These are phyloP conservation scores for Melampsora occidentalis DNA, from an alignment of 1,284 basidiomycete species.

Conservation along the genomic window DNA sequence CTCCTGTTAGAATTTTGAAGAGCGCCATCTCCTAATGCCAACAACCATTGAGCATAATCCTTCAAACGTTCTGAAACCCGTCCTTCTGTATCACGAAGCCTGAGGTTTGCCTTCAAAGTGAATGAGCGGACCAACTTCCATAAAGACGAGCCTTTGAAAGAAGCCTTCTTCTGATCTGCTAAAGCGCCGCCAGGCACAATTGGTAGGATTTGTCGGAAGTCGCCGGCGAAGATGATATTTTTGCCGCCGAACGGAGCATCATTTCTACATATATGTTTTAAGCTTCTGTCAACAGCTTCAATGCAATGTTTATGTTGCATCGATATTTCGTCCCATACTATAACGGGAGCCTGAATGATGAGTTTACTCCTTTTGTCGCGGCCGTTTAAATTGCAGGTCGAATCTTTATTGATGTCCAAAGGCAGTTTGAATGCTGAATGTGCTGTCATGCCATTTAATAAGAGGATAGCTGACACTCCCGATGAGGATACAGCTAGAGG, in stretches of 20 bases:
- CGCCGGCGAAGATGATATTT: background rate
- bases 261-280: background rate
- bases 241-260: background rate
- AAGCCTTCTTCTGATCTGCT: background rate
- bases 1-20: background rate
- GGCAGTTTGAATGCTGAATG: constrained; percentile 8
- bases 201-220: constrained; percentile 10
- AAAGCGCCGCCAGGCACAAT: background rate
- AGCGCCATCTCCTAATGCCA: background rate
- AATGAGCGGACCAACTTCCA: background rate
- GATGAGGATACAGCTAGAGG: background rate
- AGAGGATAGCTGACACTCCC: background rate
- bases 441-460: background rate
- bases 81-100: background rate
- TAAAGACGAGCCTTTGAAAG: background rate
- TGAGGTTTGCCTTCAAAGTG: background rate
- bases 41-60: background rate
- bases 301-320: constrained; percentile 5
- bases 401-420: background rate
- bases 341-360: background rate
- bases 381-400: background rate
- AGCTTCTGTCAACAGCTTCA: background rate
- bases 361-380: background rate
- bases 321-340: constrained; percentile 16
- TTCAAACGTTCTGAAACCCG: no score